These are phyloP conservation scores for Nicotiana tabacum DNA, from an alignment of 257 asterid species.

Conservation along the genomic window DNA sequence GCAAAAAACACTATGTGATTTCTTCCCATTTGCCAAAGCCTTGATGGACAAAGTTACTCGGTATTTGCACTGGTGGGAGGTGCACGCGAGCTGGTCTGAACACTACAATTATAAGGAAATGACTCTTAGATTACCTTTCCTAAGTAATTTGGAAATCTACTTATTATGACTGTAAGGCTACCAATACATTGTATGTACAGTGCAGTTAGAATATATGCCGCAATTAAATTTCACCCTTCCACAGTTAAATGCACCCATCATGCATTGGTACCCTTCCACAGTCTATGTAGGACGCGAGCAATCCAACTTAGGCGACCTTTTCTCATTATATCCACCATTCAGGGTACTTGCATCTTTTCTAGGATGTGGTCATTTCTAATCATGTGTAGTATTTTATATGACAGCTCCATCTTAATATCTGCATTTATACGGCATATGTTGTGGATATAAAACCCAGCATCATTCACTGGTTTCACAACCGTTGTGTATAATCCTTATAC, in stretches of 20 bases:
- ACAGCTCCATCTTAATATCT: neutral
- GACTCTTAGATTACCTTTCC: neutral
- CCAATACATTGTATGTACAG: no score
- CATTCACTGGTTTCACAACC: neutral
- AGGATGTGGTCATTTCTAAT: neutral
- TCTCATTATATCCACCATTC: neutral
- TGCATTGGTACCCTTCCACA: neutral
- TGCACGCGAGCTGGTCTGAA: neutral
- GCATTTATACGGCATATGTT: neutral
- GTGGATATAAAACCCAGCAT: neutral
- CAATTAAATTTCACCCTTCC: no score
- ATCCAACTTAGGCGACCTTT: neutral
- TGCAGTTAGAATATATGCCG: no score
- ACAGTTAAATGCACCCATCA: no score
- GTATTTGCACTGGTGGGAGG: neutral
- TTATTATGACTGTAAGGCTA: no score
- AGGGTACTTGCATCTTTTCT: neutral
- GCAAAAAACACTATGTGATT: neutral
- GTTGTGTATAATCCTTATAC: neutral
- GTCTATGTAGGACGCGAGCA: neutral
- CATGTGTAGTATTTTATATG: neutral
- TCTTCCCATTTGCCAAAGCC: neutral
- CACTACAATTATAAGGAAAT: neutral
- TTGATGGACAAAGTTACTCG: neutral
- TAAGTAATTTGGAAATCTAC: no score